Conservation (phyloP, 1,284 basidiomycete genomes). For the Cryptococcus sp. region DNA sequence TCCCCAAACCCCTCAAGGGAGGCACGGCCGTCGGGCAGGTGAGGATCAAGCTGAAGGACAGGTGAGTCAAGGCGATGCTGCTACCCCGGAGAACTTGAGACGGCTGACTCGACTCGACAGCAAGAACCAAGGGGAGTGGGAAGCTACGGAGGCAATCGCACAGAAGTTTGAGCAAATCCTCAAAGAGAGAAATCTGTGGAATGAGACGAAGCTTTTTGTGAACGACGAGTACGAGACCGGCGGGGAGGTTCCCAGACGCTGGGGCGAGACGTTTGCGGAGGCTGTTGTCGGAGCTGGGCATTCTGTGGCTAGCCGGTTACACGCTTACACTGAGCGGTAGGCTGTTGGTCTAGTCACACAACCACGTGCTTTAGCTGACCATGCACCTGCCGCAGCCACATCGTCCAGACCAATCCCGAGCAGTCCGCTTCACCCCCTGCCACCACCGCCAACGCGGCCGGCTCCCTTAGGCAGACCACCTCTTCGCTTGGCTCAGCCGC, state of each 20-base stretch:
- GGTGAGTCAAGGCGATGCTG: constrained; percentile 22
- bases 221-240: constrained; percentile 47
- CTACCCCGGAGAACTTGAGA: background rate
- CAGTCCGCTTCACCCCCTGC: constrained; percentile 25
- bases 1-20: constrained; percentile 38
- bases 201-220: constrained; percentile 43
- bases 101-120: constrained; percentile 15
- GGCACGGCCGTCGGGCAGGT: constrained; percentile 43
- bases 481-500: constrained; percentile 25
- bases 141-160: constrained; percentile 35
- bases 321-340: constrained; percentile 32
- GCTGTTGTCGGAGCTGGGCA: constrained; percentile 30
- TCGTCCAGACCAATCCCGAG: constrained; percentile 23
- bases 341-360: constrained; percentile 11
- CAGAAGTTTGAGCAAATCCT: constrained; percentile 36
- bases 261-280: constrained; percentile 44
- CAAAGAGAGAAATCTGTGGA: constrained; percentile 38
- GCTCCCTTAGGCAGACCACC: constrained; percentile 13
- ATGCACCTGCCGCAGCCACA: constrained; percentile 19
- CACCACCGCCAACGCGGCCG: constrained; percentile 11
- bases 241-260: constrained; percentile 22
- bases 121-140: constrained; percentile 41
- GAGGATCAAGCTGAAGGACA: constrained; percentile 38
- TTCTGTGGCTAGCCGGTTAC: constrained; percentile 27
- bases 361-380: background rate